Evolutionary conservation across 306 rosid species (phyloP).

Genomic region (Lotus japonicus): DNA sequence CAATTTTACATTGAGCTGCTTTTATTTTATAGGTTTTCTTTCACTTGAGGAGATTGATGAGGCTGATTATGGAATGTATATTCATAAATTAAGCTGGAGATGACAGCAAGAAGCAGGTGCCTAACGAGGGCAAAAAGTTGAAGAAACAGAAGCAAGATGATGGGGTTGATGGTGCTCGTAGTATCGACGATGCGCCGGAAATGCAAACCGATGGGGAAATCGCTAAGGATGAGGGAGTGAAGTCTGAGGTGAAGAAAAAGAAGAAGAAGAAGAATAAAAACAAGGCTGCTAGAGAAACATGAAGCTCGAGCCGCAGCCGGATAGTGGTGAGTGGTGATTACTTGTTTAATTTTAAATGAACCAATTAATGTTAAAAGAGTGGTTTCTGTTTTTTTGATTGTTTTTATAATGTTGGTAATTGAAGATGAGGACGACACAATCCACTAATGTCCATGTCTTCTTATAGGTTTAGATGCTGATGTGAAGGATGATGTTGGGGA

Average conservation of each 20-base stretch:
- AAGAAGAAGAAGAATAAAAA: constrained; percentile 32
- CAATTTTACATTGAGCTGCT: background rate
- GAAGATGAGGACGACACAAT: background rate
- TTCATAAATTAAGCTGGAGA: constrained; percentile 52
- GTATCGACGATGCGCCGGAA: constrained; percentile 15
- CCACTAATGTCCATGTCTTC: background rate
- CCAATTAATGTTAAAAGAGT: background rate
- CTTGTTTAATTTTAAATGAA: background rate
- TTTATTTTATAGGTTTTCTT: constrained; percentile 55
- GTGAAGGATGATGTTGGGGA: constrained; percentile 36
- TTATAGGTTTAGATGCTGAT: constrained; percentile 36
- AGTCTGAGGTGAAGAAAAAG: constrained; percentile 31
- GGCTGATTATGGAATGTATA: constrained; percentile 49
- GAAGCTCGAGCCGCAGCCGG: constrained; percentile 21
- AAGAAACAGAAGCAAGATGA: constrained; percentile 34
- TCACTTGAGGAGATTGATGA: constrained; percentile 90
- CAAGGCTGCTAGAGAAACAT: constrained; percentile 24
- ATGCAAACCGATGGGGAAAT: constrained; percentile 16
- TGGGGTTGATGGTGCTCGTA: constrained; percentile 13
- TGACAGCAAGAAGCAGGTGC: constrained; percentile 19
- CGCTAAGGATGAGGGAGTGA: constrained; percentile 25
- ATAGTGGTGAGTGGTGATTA: constrained; percentile 57
- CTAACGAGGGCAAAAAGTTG: constrained; percentile 14
- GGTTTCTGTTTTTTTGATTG: background rate
- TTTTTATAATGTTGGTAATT: background rate